Base-by-base conservation (phyloP, 306 rosid genomes). In the Lagenaria siceraria region DNA sequence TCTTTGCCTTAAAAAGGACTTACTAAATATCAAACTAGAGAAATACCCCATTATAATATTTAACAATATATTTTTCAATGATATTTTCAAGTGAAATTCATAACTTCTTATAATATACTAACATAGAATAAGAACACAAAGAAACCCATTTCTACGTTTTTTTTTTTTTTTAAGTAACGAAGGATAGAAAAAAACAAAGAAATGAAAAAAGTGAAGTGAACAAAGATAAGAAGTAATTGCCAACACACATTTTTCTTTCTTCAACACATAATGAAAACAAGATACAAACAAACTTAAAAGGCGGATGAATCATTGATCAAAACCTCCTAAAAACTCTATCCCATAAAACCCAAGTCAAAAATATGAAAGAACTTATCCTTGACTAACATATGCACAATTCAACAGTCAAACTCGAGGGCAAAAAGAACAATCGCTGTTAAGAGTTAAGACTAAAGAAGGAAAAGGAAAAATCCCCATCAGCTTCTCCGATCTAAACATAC, bases 381-480 rank as follows among this genome's bases (percentile, higher is more conserved):
- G 40, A 72, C 76, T 48, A 18, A 48, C 40, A 27, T 24, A 72
- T 48, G 60, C 76, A 72, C 76, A 72, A 72, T 27, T 72, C 76
- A 72, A 49, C 43, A 72, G 59, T 49, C 24, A 29, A 48, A 17
- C 51, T 10, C 59, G 4, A 43, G 59, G 33, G 59, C 60, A 72
- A 72, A 71, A 6, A 48, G 14, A 71, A 15, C 59, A 48, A 48
- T 25, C 42, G 56, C 55, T 22, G 7, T 48, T 17, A 18, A 49
- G 40, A 51, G 7, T 48, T 17, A 18, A 49, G 40, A 51, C 21
- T 51, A 17, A 51, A 51, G 55, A 49, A 7, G 55, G 15, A 51
- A 51, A 51, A 19, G 55, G 6, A 18, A 51, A 51, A 6, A 4
- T 17, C 52, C 52, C 52, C 8, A 69, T 17, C 75, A 22, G 31